Conservation (phyloP, 1,139 yeast genomes). For the Zygotorulaspora mrakii region DNA sequence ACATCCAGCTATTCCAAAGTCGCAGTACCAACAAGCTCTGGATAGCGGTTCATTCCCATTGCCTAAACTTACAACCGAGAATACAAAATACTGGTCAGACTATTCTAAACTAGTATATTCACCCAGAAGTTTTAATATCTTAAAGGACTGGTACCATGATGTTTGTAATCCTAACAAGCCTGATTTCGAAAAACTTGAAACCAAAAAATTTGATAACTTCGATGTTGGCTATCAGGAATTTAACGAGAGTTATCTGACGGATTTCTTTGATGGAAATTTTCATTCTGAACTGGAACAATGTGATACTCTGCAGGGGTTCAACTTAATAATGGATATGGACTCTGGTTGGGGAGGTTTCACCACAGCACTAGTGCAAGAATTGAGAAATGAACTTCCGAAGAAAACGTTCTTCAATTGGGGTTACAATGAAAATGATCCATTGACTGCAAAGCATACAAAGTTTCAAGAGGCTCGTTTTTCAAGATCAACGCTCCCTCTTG, state of each 20-base stretch:
- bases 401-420: constrained; percentile 58
- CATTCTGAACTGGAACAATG: constrained; percentile 70
- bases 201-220: constrained; percentile 39
- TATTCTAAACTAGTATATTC: constrained; percentile 64
- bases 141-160: constrained; percentile 52
- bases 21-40: constrained; percentile 58
- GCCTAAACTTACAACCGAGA: constrained; percentile 40
- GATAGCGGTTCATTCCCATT: constrained; percentile 46
- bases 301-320: constrained; percentile 70
- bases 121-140: constrained; percentile 54
- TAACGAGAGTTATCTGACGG: constrained; percentile 38
- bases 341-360: constrained; percentile 85
- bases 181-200: constrained; percentile 28
- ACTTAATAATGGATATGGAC: constrained; percentile 63
- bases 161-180: constrained; percentile 36
- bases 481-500: constrained; percentile 13
- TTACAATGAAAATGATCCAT: constrained; percentile 36
- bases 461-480: constrained; percentile 11
- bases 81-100: constrained; percentile 76
- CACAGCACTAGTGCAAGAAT: constrained; percentile 45
- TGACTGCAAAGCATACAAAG: constrained; percentile 14
- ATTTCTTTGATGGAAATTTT: constrained; percentile 56
- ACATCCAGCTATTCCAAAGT: constrained; percentile 41
- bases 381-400: constrained; percentile 75
- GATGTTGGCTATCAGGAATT: constrained; percentile 52